phyloP scores from a whole-genome alignment of 1,284 basidiomycete genomes.

The Ganoderma multipileum region DNA sequence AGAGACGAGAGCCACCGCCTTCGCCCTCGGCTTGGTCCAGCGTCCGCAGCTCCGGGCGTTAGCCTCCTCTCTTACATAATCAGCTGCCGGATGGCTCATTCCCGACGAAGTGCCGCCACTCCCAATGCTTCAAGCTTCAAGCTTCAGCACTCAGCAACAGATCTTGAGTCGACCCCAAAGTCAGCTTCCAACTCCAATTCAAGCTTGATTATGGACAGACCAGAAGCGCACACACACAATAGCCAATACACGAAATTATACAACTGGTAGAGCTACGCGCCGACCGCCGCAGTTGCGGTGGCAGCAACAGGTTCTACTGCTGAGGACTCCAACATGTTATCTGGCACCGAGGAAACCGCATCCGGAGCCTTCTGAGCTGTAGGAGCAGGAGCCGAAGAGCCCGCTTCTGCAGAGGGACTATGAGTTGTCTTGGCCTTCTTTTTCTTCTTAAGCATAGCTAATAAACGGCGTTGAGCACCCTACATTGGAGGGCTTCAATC shows the following conservation, averaged over 20 bases:
- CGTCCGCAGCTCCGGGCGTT: no score
- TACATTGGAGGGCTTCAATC: constrained; percentile 9
- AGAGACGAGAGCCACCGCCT: background rate
- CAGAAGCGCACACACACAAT: constrained; percentile 15
- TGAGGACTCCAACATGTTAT: no score
- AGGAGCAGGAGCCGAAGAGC: constrained; percentile 29
- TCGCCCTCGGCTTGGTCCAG: no score
- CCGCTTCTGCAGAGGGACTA: constrained; percentile 35
- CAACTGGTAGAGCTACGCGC: constrained; percentile 23
- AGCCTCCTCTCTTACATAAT: no score
- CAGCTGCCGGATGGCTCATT: no score
- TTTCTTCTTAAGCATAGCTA: constrained; percentile 83
- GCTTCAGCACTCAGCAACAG: no score
- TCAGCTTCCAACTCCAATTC: background rate
- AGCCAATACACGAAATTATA: constrained; percentile 21
- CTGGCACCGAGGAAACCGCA: constrained; percentile 13
- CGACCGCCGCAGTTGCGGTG: constrained; percentile 25
- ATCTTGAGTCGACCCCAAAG: background rate
- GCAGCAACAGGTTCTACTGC: constrained; percentile 23
- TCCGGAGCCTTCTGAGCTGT: constrained; percentile 27
- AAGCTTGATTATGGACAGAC: constrained; percentile 13
- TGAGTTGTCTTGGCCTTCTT: constrained; percentile 77
- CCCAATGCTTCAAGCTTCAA: no score
- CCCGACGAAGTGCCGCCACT: no score
- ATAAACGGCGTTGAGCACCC: constrained; percentile 5